Base-by-base conservation (phyloP, 2,329 filamentous ascomycete species). In the Aspergillus uvarum region DNA sequence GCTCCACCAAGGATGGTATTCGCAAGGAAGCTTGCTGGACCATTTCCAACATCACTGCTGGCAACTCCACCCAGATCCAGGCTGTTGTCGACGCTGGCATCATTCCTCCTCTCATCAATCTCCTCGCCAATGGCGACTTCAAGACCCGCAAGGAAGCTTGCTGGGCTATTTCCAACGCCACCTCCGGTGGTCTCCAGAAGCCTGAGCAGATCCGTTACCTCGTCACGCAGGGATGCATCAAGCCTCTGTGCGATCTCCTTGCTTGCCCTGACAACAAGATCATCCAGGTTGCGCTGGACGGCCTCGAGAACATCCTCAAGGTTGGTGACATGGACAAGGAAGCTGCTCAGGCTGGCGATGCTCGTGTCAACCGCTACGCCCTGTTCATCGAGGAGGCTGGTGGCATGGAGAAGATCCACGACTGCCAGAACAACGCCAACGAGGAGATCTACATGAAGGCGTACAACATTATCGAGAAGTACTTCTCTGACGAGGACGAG, bases 401-500 rank as follows among this genome's bases (percentile, higher is more conserved):
- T 73, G 95, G 95, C 67, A 99, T 99, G 95, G 95, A 98, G 83
- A 98, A 98, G 89, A 98, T 99, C 70, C 95, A 99, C 81, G 94
- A 98, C 71, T 98, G 95, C 86, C 95, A 99, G 84, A 97, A 96
- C 83, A 99, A 99, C 73, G 94, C 94, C 82, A 99, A 99, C 81
- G 95, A 99, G 81, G 95, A 99, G 81, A 99, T 99, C 70, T 99
- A 99, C 85, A 98, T 99, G 94, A 99, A 99, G 87, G 95, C 95
- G 0, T 99, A 98, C 85, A 98, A 96, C 85, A 99, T 99, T 80
- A 99, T 99, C 68, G 95, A 99, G 85, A 97, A 97, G 83, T 99
- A 99, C 86, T 99, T 99, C 83, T 97, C 93, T 0, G 95, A 99
- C 72, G 95, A 99, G 68, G 95, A 98, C 58, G 95, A 96, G 74